Percentiles rank a stretch among this genome's conserved stretches.
Conservation (phyloP, 2,329 filamentous ascomycete genomes). For the Aspergillus ustus region DNA sequence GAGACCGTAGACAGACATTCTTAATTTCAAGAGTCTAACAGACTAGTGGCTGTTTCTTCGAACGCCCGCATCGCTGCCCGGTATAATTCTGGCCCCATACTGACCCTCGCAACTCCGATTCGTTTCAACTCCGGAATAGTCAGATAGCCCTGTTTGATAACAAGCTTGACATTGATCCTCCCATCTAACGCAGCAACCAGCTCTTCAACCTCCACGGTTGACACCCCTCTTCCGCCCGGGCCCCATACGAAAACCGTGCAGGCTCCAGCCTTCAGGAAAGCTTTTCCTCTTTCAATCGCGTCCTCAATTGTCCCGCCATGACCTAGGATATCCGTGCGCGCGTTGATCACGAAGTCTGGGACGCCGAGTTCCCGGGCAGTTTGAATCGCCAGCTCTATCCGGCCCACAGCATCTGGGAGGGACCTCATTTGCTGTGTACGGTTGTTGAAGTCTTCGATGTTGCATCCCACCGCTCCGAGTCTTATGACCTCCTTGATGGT, state of each 20-base stretch:
- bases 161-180: constrained; percentile 55
- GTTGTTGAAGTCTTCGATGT: constrained; percentile 61
- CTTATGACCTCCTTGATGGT: constrained; percentile 53
- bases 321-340: constrained; percentile 57
- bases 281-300: constrained; percentile 58
- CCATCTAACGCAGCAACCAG: constrained; percentile 57
- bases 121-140: constrained; percentile 51
- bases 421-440: constrained; percentile 42
- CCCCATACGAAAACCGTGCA: constrained; percentile 66
- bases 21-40: constrained; percentile 13
- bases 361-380: constrained; percentile 52
- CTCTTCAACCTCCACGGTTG: constrained; percentile 51
- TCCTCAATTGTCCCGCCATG: constrained; percentile 50
- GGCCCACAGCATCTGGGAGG: constrained; percentile 53
- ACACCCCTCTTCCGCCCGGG: constrained; percentile 46
- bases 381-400: constrained; percentile 46
- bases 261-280: constrained; percentile 63
- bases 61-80: constrained; percentile 44
- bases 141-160: constrained; percentile 43
- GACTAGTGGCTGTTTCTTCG: constrained; percentile 35
- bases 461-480: constrained; percentile 60
- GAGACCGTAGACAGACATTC: neutral
- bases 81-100: constrained; percentile 57
- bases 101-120: constrained; percentile 61
- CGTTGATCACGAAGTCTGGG: constrained; percentile 62